phyloP scores from a whole-genome alignment of 805 yeast species.

The Tanozyma kutaoensis region DNA sequence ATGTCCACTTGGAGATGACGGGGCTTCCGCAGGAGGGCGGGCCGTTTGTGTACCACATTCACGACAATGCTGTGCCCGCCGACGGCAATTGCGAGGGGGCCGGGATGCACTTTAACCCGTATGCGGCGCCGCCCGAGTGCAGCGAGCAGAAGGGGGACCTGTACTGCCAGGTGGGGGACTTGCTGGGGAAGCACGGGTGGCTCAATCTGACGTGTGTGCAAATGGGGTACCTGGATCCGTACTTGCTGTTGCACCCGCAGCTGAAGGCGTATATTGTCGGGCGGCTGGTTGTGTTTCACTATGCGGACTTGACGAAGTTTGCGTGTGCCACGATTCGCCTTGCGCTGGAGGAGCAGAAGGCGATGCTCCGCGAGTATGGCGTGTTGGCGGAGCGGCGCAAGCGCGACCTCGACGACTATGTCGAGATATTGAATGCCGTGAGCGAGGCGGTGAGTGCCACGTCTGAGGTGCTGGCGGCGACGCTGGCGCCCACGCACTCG shows the following conservation, averaged over 20 bases:
- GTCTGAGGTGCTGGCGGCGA: too few relatives aligned
- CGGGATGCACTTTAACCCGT: conserved; percentile 53
- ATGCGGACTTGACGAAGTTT: not conserved
- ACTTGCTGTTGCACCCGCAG: conserved; percentile 43
- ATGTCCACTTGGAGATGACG: conserved; percentile 58
- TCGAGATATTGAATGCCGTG: too few relatives aligned
- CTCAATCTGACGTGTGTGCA: conserved; percentile 61
- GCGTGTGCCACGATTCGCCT: conserved; percentile 7
- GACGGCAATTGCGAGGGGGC: conserved; percentile 38
- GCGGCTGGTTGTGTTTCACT: conserved; percentile 19
- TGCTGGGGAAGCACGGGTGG: conserved; percentile 67
- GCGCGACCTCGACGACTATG: too few relatives aligned
- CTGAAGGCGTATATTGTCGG: conserved; percentile 50
- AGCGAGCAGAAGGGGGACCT: conserved; percentile 37
- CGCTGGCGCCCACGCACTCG: too few relatives aligned
- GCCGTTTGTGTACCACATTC: conserved; percentile 59
- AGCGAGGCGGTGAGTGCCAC: too few relatives aligned
- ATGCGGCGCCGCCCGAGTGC: conserved; percentile 39
- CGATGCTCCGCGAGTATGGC: too few relatives aligned
- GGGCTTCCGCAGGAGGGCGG: conserved; percentile 58
- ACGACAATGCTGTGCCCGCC: conserved; percentile 39
- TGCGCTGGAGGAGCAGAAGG: conserved; percentile 7
- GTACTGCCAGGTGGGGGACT: conserved; percentile 59
- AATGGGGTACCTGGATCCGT: conserved; percentile 49
- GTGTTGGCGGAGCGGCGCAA: too few relatives aligned